phyloP scores from a whole-genome alignment of 1,284 basidiomycete genomes.

The Puccinia hordei region DNA sequence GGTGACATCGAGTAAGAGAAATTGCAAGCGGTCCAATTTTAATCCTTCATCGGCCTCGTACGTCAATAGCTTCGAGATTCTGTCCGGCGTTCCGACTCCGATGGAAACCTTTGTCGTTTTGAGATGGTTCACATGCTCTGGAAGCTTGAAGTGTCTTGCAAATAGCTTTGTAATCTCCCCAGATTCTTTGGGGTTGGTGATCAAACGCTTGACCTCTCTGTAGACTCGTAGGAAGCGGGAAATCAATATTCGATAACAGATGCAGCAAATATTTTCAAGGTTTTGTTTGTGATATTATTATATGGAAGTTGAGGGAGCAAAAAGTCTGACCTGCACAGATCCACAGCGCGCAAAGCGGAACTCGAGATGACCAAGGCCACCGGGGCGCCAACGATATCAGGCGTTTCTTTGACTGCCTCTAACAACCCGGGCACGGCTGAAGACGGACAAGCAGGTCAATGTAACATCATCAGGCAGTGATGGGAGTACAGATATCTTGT shows the following conservation, averaged over 20 bases:
- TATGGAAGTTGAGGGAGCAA: not conserved
- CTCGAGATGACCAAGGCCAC: slow-evolving; percentile 28
- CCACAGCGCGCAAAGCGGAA: slow-evolving; percentile 28
- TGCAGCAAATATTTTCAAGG: not conserved
- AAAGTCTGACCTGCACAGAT: slow-evolving; percentile 36
- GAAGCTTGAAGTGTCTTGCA: slow-evolving; percentile 41
- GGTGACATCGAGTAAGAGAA: slow-evolving; percentile 29
- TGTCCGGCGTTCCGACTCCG: slow-evolving; percentile 38
- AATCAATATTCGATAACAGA: not conserved
- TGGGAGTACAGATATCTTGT: too few relatives aligned
- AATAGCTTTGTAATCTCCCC: slow-evolving; percentile 43
- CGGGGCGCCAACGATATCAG: slow-evolving; percentile 8
- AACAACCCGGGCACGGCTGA: slow-evolving; percentile 28
- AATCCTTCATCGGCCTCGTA: slow-evolving; percentile 2
- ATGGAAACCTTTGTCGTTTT: slow-evolving; percentile 6
- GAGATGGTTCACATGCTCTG: slow-evolving; percentile 24
- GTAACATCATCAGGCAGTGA: not conserved
- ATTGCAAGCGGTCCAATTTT: slow-evolving; percentile 34
- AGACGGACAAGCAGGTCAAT: not conserved
- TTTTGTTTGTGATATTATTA: not conserved
- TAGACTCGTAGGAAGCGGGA: not conserved
- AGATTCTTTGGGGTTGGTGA: slow-evolving; percentile 8
- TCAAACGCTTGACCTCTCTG: slow-evolving; percentile 29
- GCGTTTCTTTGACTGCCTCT: slow-evolving; percentile 16
- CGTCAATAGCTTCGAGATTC: slow-evolving; percentile 29